Evolutionary conservation across 2,329 filamentous ascomycete species (phyloP), one percentile per base, ranked within the genome.

Genomic region (Hypoxylon rubiginosum): DNA sequence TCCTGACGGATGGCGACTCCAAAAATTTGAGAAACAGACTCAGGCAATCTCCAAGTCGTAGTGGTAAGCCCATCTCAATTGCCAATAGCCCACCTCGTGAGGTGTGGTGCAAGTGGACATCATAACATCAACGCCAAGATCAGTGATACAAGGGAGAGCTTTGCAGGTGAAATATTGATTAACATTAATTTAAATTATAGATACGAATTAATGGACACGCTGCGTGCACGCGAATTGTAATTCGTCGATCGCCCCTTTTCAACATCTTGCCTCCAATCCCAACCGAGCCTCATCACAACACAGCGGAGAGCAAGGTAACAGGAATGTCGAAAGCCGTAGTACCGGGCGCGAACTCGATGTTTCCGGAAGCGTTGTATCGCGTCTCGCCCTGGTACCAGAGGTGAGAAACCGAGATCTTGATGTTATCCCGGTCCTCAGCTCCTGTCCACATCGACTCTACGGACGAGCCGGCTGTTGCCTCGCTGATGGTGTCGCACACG

Each of bases 351-450:
- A 71, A 58, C 54, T 68, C 65, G 45, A 50, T 46, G 11, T 34
- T 58, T 8, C 69, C 71, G 8, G 61, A 59, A 3, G 65, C 65
- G 46, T 69, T 72, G 56, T 54, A 66, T 15, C 41, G 39, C n/a
- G 46, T 34, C n/a, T 62, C 49, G 19, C 52, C 62, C 24, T 64
- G 28, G 11, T 19, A 36, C 60, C 45, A 75, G 41, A 73, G 51
- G 67, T 76, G 73, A 1, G 66, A 54, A 5, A 73, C 69, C 8
- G 66, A 62, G 51, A 77, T 54, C 49, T 71, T 73, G 51, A 72
- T 66, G 19, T 41, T 45, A n/a, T 73, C 70, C 4, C 45, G 17
- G 26, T 61, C 24, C 10, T 67, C 50, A 17, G 60, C 71, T 4
- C 60, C 65, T 3, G 62, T 63, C 74, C 71, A 76, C 45, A 67